A percentile compares a stretch with the other conserved stretches of the same genome.
Conservation (phyloP, 2,329 filamentous ascomycete genomes). For the Epichloe typhina region DNA sequence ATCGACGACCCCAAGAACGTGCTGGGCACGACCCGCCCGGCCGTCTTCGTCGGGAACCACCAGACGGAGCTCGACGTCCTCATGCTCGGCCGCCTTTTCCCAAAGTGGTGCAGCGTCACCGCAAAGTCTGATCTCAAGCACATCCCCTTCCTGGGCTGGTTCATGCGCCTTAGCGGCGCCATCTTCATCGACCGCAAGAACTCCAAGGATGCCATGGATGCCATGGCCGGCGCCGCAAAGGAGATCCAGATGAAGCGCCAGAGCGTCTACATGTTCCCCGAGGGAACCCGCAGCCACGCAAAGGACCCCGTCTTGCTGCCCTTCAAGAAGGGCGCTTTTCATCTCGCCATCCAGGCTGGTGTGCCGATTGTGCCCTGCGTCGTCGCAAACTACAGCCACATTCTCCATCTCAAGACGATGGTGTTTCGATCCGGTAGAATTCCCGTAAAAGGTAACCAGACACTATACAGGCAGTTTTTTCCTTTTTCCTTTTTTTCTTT, state of each 20-base stretch:
- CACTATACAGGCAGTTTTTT: too few relatives aligned
- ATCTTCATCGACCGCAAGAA: conserved; percentile 94
- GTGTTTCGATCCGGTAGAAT: conserved; percentile 58
- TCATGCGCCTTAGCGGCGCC: conserved; percentile 75
- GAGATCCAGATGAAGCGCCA: conserved; percentile 63
- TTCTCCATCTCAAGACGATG: conserved; percentile 50
- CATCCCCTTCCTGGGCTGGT: conserved; percentile 84
- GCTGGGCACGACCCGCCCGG: conserved; percentile 57
- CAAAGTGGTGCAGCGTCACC: conserved; percentile 81
- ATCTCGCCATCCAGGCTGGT: conserved; percentile 84
- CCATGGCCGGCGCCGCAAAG: conserved; percentile 69
- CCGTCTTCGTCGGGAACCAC: conserved; percentile 88
- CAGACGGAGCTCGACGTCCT: conserved; percentile 93
- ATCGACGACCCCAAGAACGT: conserved; percentile 53
- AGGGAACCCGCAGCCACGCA: conserved; percentile 85
- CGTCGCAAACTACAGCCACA: conserved; percentile 64
- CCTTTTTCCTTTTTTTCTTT: too few relatives aligned
- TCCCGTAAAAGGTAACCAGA: conserved; percentile 54
- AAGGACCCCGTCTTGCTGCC: conserved; percentile 69
- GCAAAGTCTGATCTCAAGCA: conserved; percentile 75
- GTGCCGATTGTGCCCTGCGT: conserved; percentile 86
- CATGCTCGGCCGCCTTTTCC: conserved; percentile 81
- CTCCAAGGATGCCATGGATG: conserved; percentile 64
- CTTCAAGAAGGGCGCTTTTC: conserved; percentile 99
- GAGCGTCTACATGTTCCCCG: conserved; percentile 77